A percentile compares a stretch with the other conserved stretches of the same genome.
Evolutionary conservation across 257 asterid species (phyloP).

Genomic region (Salvia rosmarinus): DNA sequence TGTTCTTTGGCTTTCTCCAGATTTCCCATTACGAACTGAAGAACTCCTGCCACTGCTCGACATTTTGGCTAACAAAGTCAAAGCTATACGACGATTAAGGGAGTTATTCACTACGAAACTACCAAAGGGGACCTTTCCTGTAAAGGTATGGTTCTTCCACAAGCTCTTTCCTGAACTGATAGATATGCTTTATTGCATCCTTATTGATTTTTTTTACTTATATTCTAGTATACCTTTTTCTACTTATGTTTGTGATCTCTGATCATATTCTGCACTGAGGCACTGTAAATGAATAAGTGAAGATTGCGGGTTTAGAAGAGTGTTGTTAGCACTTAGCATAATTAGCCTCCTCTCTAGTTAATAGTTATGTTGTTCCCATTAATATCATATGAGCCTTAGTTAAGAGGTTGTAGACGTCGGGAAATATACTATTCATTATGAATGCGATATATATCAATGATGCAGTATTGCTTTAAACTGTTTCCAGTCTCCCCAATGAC

Average conservation of each 20-base stretch:
- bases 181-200: constrained; percentile 17
- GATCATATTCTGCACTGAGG: constrained; percentile 7
- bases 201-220: neutral
- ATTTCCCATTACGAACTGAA: constrained; percentile 82
- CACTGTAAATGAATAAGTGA: constrained; percentile 15
- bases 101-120: constrained; percentile 90
- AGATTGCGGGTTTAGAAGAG: constrained; percentile 21
- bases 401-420: neutral
- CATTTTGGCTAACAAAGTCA: constrained; percentile 93
- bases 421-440: neutral
- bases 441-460: constrained; percentile 3
- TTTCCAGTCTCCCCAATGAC: constrained; percentile 2
- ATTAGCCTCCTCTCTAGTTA: neutral
- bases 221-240: neutral
- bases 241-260: neutral
- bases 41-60: constrained; percentile 93
- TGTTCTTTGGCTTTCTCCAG: constrained; percentile 91
- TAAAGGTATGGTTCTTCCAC: constrained; percentile 62
- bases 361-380: too few relatives aligned
- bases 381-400: neutral
- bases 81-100: constrained; percentile 84
- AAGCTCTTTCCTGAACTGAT: constrained; percentile 16
- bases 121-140: constrained; percentile 90
- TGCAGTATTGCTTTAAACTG: too few relatives aligned
- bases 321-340: constrained; percentile 10